Evolutionary conservation across 1,284 basidiomycete genomes (phyloP).

Genomic region (Ceratobasidium sp.): DNA sequence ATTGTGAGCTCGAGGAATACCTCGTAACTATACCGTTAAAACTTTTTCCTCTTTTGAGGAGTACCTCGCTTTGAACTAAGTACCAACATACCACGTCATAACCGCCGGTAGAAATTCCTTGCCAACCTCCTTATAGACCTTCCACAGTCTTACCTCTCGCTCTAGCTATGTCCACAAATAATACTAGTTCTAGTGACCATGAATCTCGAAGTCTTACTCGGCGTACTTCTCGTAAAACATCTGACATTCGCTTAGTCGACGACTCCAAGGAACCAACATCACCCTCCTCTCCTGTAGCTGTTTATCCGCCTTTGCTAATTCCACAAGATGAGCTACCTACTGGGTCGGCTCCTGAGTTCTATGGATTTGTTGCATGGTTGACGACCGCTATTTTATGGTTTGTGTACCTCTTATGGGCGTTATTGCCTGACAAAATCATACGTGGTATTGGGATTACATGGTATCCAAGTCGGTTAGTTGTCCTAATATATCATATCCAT

Average conservation of each 20-base stretch:
- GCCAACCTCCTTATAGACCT: not conserved
- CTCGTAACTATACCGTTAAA: too few species aligned
- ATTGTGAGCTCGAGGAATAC: too few species aligned
- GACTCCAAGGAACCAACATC: slow-evolving; percentile 61
- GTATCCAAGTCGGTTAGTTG: slow-evolving; percentile 86
- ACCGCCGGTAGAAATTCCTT: too few species aligned
- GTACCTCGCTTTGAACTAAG: too few species aligned
- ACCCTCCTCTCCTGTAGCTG: slow-evolving; percentile 68
- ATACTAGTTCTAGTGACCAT: not conserved
- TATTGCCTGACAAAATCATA: slow-evolving; percentile 70
- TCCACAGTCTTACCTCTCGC: not conserved
- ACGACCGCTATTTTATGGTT: slow-evolving; percentile 80
- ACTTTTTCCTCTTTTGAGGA: too few species aligned
- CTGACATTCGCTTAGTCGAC: slow-evolving; percentile 12
- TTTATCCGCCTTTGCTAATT: slow-evolving; percentile 62
- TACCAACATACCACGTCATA: too few species aligned
- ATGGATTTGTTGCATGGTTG: slow-evolving; percentile 88
- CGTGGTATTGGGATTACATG: slow-evolving; percentile 77
- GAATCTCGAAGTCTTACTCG: not conserved
- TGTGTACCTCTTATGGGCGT: slow-evolving; percentile 77
- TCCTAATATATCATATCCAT: not conserved
- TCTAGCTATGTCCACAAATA: not conserved
- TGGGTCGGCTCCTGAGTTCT: slow-evolving; percentile 81
- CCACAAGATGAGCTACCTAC: slow-evolving; percentile 61
- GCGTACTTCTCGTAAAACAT: not conserved